Base-by-base conservation (phyloP, 2,329 filamentous ascomycete genomes). In the Neofusicoccum sp. region DNA sequence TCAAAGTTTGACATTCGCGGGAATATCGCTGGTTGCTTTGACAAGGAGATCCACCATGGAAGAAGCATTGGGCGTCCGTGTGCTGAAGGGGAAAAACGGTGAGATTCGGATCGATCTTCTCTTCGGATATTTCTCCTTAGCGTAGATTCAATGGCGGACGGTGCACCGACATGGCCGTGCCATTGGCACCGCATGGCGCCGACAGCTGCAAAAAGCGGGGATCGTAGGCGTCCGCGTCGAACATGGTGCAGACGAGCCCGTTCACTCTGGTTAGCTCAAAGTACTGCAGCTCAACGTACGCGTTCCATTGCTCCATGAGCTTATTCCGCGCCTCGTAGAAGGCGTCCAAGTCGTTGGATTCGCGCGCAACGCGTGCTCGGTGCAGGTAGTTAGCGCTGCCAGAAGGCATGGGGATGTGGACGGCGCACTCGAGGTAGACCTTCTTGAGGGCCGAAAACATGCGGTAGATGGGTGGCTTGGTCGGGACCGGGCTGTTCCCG, bases 381-480 rank as follows among this genome's bases (percentile, higher is more conserved):
- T 76, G 74, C 11, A 76, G 65, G 44, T 71, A 73, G 4, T 66
- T 65, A 3, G 70, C 71, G 6, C 9, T 33, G 7, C 64, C 49
- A 1, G 44, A 36, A 0, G 62, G 66, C 1, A 71, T 62, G 1
- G 68, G 66, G 1, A 72, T 62, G 7, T 69, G 54, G 8, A 29
- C 50, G 5, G 65, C 52, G 6, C 75, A 64, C 12, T 70, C 67
- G 8, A 64, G 67, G 50, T 74, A 73, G 52, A 74, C 74, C 28
- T 70, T 63, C 39, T 73, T 75, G 64, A 76, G 72, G n/a, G 70
- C 67, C 1, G 68, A 69, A 63, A 76, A 76, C 69, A 76, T 73
- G 22, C 56, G 56, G 4, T 67, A 66, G 48, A 76, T 71, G 1
- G 71, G 69, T 0, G 72, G 65, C 16, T 71, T 70, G 8, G 56